Evolutionary conservation across 1,284 basidiomycete genomes (phyloP).

Genomic region (Agaricales sp.): DNA sequence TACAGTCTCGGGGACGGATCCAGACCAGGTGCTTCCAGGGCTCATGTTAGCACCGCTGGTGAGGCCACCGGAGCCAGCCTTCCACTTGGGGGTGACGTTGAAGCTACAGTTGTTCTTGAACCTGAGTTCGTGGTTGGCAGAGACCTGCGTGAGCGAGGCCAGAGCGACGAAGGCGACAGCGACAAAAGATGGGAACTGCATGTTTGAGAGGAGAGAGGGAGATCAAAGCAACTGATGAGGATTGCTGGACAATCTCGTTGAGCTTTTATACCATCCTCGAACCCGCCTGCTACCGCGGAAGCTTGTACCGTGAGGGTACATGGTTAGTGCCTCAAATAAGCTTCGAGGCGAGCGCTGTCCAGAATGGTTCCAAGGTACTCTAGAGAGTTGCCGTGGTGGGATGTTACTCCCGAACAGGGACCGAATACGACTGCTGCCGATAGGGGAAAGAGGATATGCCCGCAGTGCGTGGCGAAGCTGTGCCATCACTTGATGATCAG

Average conservation of each 20-base stretch:
- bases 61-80: neutral
- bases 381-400: too few relatives aligned
- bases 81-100: neutral
- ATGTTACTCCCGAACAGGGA: too few relatives aligned
- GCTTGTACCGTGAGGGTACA: too few relatives aligned
- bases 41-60: neutral
- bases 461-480: too few relatives aligned
- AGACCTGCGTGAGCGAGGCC: neutral
- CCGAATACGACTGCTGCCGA: too few relatives aligned
- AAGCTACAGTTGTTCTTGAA: neutral
- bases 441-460: too few relatives aligned
- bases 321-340: too few relatives aligned
- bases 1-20: neutral
- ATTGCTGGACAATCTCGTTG: neutral
- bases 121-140: neutral
- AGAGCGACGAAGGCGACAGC: neutral
- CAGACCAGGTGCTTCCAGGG: neutral
- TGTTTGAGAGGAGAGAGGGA: neutral
- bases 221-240: neutral
- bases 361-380: too few relatives aligned
- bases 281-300: too few relatives aligned
- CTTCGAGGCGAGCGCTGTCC: too few relatives aligned
- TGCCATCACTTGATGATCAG: too few relatives aligned
- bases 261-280: too few relatives aligned
- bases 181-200: neutral